Conservation (phyloP, 2,329 filamentous ascomycete species). For the Catunica adiposa region DNA sequence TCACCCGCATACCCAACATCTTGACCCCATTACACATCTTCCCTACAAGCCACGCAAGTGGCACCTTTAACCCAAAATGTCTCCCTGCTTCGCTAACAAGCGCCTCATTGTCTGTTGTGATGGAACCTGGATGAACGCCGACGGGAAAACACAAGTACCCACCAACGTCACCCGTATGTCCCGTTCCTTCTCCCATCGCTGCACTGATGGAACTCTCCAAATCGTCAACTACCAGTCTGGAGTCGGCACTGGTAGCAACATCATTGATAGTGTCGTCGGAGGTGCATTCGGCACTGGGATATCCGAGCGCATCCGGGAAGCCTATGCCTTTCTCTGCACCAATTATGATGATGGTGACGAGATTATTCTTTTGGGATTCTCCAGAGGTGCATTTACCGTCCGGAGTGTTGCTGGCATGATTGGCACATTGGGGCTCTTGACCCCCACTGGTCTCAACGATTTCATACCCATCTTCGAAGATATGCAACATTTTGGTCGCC, state of each 20-base stretch:
- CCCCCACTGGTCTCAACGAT: slow-evolving; percentile 34
- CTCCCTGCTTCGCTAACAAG: slow-evolving; percentile 20
- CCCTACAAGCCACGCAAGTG: no score
- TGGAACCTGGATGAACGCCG: slow-evolving; percentile 38
- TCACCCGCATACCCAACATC: no score
- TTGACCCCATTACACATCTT: no score
- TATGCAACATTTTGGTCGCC: slow-evolving; percentile 35
- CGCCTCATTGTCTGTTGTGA: slow-evolving; percentile 36
- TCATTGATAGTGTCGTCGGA: slow-evolving; percentile 34
- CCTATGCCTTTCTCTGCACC: slow-evolving; percentile 44
- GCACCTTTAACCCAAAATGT: neutral
- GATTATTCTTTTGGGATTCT: slow-evolving; percentile 40
- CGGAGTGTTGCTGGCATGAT: slow-evolving; percentile 40
- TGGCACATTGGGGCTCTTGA: slow-evolving; percentile 33
- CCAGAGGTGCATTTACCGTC: slow-evolving; percentile 40
- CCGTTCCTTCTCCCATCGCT: slow-evolving; percentile 35
- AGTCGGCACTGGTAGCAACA: slow-evolving; percentile 36
- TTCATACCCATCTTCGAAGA: slow-evolving; percentile 42
- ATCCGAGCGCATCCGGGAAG: slow-evolving; percentile 40
- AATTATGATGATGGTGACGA: slow-evolving; percentile 44
- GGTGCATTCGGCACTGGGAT: slow-evolving; percentile 40
- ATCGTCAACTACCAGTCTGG: slow-evolving; percentile 46
- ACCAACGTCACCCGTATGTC: slow-evolving; percentile 46
- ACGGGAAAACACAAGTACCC: slow-evolving; percentile 33
- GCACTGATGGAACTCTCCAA: slow-evolving; percentile 36